These are phyloP conservation scores for Cryphonectria parasitica DNA, from an alignment of 2,329 filamentous ascomycete genomes.

Conservation along the genomic window DNA sequence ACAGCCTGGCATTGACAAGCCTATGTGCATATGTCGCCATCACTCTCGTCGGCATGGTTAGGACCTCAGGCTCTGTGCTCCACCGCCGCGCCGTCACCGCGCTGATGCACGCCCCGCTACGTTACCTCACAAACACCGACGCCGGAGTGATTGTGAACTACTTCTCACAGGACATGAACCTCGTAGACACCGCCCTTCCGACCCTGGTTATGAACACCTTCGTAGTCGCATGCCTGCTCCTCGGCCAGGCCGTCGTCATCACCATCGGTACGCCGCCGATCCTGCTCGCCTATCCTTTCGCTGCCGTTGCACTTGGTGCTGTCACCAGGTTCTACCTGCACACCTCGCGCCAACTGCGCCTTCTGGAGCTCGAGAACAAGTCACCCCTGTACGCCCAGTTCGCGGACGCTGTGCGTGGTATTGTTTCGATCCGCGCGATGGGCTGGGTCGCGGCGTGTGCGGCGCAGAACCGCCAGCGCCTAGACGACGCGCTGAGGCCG, in stretches of 20 bases:
- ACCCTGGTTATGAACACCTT: constrained; percentile 31
- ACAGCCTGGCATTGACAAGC: constrained; percentile 29
- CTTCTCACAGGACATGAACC: constrained; percentile 36
- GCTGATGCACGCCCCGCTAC: constrained; percentile 39
- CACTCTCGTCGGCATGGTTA: constrained; percentile 32
- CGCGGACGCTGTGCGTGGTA: constrained; percentile 51
- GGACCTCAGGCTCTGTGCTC: constrained; percentile 32
- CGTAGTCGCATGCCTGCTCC: constrained; percentile 28
- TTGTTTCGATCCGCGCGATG: constrained; percentile 54
- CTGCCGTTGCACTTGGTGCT: constrained; percentile 42
- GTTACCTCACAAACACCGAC: constrained; percentile 33
- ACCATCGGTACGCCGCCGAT: constrained; percentile 39
- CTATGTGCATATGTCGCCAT: constrained; percentile 33
- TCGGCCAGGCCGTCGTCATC: constrained; percentile 47
- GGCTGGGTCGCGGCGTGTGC: constrained; percentile 49
- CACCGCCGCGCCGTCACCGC: constrained; percentile 39
- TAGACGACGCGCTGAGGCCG: constrained; percentile 55
- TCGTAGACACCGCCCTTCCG: constrained; percentile 33
- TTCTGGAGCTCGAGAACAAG: constrained; percentile 47
- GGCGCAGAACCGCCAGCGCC: constrained; percentile 46
- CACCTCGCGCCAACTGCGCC: constrained; percentile 52
- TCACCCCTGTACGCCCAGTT: constrained; percentile 42
- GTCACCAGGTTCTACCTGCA: constrained; percentile 50
- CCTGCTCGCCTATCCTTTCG: constrained; percentile 44
- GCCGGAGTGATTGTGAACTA: constrained; percentile 34